phyloP scores from a whole-genome alignment of 1,284 basidiomycete genomes.

The Cutaneotrichosporon spelunceum region DNA sequence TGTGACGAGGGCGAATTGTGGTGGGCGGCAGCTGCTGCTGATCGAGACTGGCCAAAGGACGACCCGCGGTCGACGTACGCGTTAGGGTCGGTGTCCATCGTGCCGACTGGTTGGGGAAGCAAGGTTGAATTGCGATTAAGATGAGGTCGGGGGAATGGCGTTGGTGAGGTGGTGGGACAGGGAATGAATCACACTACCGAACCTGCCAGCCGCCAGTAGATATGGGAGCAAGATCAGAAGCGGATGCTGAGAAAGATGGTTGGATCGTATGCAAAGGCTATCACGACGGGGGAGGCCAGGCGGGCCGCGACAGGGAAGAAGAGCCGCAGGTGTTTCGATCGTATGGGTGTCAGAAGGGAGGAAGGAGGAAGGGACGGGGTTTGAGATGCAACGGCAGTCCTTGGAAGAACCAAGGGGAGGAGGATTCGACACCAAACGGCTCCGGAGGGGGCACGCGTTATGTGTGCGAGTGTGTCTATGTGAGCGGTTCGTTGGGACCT shows the following conservation, averaged over 20 bases:
- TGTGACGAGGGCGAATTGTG: conserved; percentile 15
- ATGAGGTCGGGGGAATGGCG: background rate
- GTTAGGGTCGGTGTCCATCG: conserved; percentile 27
- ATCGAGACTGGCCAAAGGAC: conserved; percentile 15
- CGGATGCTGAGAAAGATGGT: background rate
- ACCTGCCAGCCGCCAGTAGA: background rate
- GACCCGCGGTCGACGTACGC: conserved; percentile 21
- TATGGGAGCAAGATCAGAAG: background rate
- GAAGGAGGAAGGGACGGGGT: background rate
- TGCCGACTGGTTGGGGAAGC: background rate
- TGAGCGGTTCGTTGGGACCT: background rate
- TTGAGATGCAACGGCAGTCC: background rate
- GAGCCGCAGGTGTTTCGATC: background rate
- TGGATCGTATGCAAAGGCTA: background rate
- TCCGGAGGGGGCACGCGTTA: background rate
- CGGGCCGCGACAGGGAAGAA: background rate
- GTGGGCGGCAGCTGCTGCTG: conserved; percentile 14
- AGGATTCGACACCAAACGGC: background rate
- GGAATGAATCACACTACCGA: conserved; percentile 1
- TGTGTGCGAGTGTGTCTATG: background rate
- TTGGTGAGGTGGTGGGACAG: background rate
- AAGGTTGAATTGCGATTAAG: background rate
- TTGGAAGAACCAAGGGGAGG: background rate
- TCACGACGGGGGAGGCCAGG: background rate
- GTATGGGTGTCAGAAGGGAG: background rate